These are phyloP conservation scores for Chalara sp. DNA, from an alignment of 2,329 filamentous ascomycete species.

Conservation along the genomic window DNA sequence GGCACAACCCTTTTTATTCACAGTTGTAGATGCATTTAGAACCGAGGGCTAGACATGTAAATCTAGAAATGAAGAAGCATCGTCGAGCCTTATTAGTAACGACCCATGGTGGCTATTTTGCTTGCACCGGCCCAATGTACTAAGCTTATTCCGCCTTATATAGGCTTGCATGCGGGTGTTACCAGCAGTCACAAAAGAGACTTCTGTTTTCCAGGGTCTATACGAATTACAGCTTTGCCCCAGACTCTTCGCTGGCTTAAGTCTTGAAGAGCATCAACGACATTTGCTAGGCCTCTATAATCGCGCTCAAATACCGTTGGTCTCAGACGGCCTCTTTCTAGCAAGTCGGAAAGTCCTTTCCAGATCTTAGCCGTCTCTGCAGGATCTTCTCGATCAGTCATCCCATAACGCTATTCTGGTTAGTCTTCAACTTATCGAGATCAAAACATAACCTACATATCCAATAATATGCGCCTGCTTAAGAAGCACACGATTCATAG, in stretches of 20 bases:
- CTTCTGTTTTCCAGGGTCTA: slow-evolving; percentile 18
- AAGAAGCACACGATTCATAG: slow-evolving; percentile 47
- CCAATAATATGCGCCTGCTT: slow-evolving; percentile 46
- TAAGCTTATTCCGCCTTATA: too few relatives aligned
- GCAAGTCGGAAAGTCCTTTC: slow-evolving; percentile 41
- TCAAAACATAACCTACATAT: slow-evolving; percentile 34
- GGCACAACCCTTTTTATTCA: too few relatives aligned
- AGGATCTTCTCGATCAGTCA: slow-evolving; percentile 44
- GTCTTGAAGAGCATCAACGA: slow-evolving; percentile 44
- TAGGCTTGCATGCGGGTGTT: too few relatives aligned
- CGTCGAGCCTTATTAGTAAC: too few relatives aligned
- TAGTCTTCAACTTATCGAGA: background rate
- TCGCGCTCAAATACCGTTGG: slow-evolving; percentile 41
- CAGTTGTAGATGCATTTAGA: too few relatives aligned
- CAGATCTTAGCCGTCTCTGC: slow-evolving; percentile 41
- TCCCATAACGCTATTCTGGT: slow-evolving; percentile 44
- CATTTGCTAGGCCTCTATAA: slow-evolving; percentile 43
- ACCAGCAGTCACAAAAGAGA: background rate
- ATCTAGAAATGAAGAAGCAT: too few relatives aligned
- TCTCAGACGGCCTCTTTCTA: slow-evolving; percentile 39
- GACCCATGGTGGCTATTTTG: too few relatives aligned
- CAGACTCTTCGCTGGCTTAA: slow-evolving; percentile 42
- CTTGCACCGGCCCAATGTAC: too few relatives aligned
- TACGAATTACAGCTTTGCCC: slow-evolving; percentile 48
- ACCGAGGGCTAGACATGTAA: too few relatives aligned